phyloP scores from a whole-genome alignment of 352 stramenopile species.

The Phytophthora cajani region DNA sequence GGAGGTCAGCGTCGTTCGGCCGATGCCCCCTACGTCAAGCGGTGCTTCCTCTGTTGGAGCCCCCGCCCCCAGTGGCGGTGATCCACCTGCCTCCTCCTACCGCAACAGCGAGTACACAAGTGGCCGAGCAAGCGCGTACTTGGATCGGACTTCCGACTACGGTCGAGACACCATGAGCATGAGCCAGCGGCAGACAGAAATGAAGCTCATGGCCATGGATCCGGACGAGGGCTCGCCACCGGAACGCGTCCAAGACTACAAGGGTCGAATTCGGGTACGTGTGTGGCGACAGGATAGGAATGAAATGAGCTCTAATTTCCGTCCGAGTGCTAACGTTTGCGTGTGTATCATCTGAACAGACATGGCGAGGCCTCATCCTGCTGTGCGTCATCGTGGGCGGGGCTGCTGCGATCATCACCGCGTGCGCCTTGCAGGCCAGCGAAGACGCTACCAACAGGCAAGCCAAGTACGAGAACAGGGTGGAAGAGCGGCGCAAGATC shows the following conservation, averaged over 20 bases:
- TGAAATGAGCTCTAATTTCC: not conserved
- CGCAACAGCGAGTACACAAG: conserved; percentile 36
- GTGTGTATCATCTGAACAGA: conserved; percentile 31
- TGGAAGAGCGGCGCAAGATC: conserved; percentile 40
- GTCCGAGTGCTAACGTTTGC: not conserved
- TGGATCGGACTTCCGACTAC: conserved; percentile 25
- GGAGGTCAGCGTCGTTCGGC: conserved; percentile 33
- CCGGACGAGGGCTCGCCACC: conserved; percentile 28
- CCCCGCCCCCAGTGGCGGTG: not conserved
- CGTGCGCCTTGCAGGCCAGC: conserved; percentile 37
- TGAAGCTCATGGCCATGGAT: conserved; percentile 67
- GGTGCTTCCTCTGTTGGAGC: not conserved
- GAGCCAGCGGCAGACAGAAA: conserved; percentile 48
- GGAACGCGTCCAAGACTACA: conserved; percentile 66
- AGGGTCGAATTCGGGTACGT: conserved; percentile 63
- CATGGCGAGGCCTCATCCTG: conserved; percentile 60
- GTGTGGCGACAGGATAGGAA: not conserved
- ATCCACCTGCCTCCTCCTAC: conserved; percentile 15
- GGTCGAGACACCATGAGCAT: conserved; percentile 20
- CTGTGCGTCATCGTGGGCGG: conserved; percentile 50
- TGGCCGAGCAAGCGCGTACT: conserved; percentile 25
- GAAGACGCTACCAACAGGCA: conserved; percentile 23
- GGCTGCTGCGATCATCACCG: conserved; percentile 53
- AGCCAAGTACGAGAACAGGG: conserved; percentile 39
- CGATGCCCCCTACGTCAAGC: conserved; percentile 25